These are phyloP conservation scores for Dictyostelium intermedium DNA, from an alignment of 78 protist species.

Conservation along the genomic window DNA sequence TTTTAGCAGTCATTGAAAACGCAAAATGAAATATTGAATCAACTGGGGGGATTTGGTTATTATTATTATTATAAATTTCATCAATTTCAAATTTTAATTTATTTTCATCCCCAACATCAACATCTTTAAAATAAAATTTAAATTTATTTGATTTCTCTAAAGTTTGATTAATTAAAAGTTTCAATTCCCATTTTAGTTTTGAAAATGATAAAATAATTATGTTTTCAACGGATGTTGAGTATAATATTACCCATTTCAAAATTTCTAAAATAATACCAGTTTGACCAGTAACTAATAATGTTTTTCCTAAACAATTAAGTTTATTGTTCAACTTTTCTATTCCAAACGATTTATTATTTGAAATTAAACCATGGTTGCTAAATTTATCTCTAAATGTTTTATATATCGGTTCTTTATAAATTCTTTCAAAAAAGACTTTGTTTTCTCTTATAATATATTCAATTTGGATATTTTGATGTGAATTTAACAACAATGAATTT, in stretches of 20 bases:
- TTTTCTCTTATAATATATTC: not conserved
- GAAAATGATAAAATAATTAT: constrained; percentile 22
- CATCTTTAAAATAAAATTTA: not conserved
- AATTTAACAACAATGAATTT: not conserved
- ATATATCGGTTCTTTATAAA: not conserved
- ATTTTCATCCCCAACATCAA: not conserved
- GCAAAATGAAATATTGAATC: constrained; percentile 67
- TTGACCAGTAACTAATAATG: constrained; percentile 44
- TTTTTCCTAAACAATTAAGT: not conserved
- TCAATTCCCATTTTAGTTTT: constrained; percentile 43
- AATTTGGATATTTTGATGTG: not conserved
- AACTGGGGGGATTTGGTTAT: not conserved
- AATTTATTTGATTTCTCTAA: constrained; percentile 1
- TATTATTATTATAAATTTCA: not conserved
- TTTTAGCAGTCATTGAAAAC: not conserved
- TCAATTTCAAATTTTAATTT: not conserved
- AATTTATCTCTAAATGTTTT: too few relatives aligned
- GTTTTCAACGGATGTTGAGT: not conserved
- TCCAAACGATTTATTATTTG: not conserved
- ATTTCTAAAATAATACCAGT: constrained; percentile 21
- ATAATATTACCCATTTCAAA: constrained; percentile 14
- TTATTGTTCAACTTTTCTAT: too few relatives aligned
- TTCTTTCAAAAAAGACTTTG: not conserved
- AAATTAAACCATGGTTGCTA: not conserved
- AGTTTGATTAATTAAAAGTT: not conserved